Base-by-base conservation (phyloP, 2,329 filamentous ascomycete genomes). In the Arthrinium puccinioides region DNA sequence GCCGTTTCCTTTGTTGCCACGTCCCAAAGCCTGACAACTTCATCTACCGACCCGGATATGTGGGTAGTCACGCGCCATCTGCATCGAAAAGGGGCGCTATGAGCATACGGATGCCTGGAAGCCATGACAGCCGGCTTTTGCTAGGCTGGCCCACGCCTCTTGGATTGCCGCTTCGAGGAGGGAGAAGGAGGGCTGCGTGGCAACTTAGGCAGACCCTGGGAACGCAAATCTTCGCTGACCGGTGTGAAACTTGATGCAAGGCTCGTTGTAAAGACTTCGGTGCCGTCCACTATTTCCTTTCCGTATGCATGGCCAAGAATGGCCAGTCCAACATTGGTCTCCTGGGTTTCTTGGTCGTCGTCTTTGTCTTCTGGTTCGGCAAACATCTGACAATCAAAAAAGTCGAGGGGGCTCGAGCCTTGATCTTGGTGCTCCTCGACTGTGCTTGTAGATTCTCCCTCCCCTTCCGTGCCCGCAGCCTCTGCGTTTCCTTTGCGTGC, bases 81-180 rank as follows among this genome's bases (percentile, higher is more conserved):
- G n/a, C n/a, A n/a, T n/a, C n/a, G n/a, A n/a, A n/a, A n/a, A n/a
- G n/a, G n/a, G n/a, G n/a, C n/a, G n/a, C n/a, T n/a, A 26, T n/a
- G n/a, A n/a, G n/a, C 9, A 26, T 26, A 26, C 14, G 24, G 24
- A 14, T 26, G 24, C 14, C 9, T 26, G 9, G n/a, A 9, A 26
- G 24, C 9, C 11, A n/a, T 43, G 32, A 18, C 28, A 51, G 23
- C 27, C 27, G 9, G 27, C 8, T 15, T 30, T 32, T 16, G 30
- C 14, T 21, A 21, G 11, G 14, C 30, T 18, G 30, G 30, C 30
- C 30, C 30, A 21, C 30, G 30, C 30, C 18, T 32, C 30, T 32
- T 32, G 18, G 18, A 30, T 9, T 30, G 30, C 19, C 30, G 30
- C 6, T 9, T 6, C 6, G 30, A 32, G 6, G 30, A 16, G 20